Conservation (phyloP, 228 moss, liverwort and hornwort genomes). For the Sphagnum magellanicum region DNA sequence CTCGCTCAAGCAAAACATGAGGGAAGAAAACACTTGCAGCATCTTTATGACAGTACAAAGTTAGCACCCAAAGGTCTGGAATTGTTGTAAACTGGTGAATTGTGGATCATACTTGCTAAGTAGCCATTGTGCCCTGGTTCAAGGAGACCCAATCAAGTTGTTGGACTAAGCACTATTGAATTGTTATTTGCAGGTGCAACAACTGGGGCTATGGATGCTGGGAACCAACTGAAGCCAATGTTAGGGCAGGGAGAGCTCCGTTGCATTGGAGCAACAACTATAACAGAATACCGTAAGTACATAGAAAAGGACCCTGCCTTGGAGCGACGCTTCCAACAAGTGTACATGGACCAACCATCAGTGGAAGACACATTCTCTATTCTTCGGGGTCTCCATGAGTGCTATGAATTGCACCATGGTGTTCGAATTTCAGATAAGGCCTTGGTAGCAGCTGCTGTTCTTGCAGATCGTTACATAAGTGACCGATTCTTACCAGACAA, state of each 20-base stretch:
- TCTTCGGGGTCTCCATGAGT: slow-evolving; percentile 14
- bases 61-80: too few species aligned
- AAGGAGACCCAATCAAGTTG: too few species aligned
- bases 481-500: slow-evolving; percentile 20
- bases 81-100: too few species aligned
- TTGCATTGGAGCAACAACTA: slow-evolving; percentile 27
- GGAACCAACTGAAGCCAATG: slow-evolving; percentile 25
- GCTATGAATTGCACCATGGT: slow-evolving; percentile 22
- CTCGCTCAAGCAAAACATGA: too few species aligned
- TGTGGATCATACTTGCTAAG: neutral
- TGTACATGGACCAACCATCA: slow-evolving; percentile 20
- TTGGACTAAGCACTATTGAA: too few species aligned
- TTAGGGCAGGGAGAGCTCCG: slow-evolving; percentile 20
- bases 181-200: slow-evolving; percentile 3
- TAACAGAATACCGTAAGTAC: slow-evolving; percentile 24
- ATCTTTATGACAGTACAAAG: too few species aligned
- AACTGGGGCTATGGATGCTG: slow-evolving; percentile 25
- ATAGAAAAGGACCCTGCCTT: slow-evolving; percentile 26
- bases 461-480: slow-evolving; percentile 20
- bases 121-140: too few species aligned
- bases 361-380: slow-evolving; percentile 22
- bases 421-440: slow-evolving; percentile 21
- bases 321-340: slow-evolving; percentile 29
- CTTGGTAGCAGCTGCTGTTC: slow-evolving; percentile 19
- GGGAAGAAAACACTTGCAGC: too few species aligned